A percentile compares a stretch with the other conserved stretches of the same genome.
These are phyloP conservation scores for Nevesoporus exiguus DNA, from an alignment of 768 basidiomycete genomes.

Conservation along the genomic window DNA sequence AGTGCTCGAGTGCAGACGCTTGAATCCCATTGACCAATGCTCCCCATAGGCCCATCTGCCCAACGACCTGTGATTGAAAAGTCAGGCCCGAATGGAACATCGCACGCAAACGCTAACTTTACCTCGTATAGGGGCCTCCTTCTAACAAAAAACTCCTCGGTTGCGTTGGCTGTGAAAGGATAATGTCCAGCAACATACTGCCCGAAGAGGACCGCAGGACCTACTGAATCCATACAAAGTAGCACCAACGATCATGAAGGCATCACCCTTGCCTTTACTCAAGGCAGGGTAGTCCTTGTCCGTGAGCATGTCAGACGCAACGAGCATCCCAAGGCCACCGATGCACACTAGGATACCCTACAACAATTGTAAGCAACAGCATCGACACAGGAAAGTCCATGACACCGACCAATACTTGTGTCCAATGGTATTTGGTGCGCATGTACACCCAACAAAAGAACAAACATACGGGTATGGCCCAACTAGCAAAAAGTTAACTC, in stretches of 20 bases:
- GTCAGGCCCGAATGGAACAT: background rate
- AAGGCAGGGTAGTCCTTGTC: slow-evolving; percentile 69
- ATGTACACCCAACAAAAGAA: slow-evolving; percentile 83
- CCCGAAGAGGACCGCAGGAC: slow-evolving; percentile 26
- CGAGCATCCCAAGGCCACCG: slow-evolving; percentile 74
- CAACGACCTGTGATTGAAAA: slow-evolving; percentile 53
- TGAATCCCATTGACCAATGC: slow-evolving; percentile 77
- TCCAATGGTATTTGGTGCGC: slow-evolving; percentile 78
- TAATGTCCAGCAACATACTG: background rate
- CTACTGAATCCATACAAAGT: slow-evolving; percentile 83
- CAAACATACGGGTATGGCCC: slow-evolving; percentile 87
- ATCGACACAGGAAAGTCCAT: background rate
- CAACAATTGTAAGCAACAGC: background rate
- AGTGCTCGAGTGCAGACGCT: slow-evolving; percentile 70
- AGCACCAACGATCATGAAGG: slow-evolving; percentile 83
- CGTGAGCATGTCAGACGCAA: slow-evolving; percentile 73
- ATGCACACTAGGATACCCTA: slow-evolving; percentile 75
- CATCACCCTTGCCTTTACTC: slow-evolving; percentile 72
- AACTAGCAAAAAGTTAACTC: slow-evolving; percentile 39
- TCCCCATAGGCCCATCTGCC: slow-evolving; percentile 85
- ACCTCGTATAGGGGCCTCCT: slow-evolving; percentile 77
- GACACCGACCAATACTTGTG: slow-evolving; percentile 63
- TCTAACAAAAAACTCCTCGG: slow-evolving; percentile 85
- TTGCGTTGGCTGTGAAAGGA: slow-evolving; percentile 64
- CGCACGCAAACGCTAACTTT: background rate